Conservation (phyloP, 495 filamentous ascomycete genomes). For the Beverwykella pulmonaria region DNA sequence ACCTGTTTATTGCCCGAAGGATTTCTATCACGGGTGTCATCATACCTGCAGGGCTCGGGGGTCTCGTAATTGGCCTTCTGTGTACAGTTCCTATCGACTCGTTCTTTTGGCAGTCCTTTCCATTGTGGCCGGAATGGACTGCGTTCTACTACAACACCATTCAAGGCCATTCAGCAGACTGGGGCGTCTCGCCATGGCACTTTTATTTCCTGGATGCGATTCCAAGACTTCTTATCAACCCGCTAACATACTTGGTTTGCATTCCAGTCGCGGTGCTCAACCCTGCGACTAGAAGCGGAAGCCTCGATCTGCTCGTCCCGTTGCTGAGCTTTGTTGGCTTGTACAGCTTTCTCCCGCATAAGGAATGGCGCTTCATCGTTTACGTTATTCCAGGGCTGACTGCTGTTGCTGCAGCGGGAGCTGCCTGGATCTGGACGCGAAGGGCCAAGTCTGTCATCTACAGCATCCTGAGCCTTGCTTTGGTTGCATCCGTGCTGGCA, state of each 20-base stretch:
- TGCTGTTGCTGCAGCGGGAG: slow-evolving; percentile 71
- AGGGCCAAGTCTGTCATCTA: slow-evolving; percentile 62
- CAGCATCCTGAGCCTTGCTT: slow-evolving; percentile 55
- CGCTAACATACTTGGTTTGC: slow-evolving; percentile 61
- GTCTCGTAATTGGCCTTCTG: slow-evolving; percentile 62
- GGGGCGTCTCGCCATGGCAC: slow-evolving; percentile 83
- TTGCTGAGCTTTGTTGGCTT: slow-evolving; percentile 70
- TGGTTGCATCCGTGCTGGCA: slow-evolving; percentile 60
- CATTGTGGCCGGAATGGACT: slow-evolving; percentile 87
- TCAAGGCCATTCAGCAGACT: slow-evolving; percentile 72
- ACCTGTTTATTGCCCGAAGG: slow-evolving; percentile 59
- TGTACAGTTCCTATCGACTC: slow-evolving; percentile 77
- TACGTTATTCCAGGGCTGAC: slow-evolving; percentile 84
- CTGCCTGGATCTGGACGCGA: slow-evolving; percentile 72
- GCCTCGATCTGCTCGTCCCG: slow-evolving; percentile 63
- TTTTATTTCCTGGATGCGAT: slow-evolving; percentile 83
- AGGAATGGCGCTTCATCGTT: slow-evolving; percentile 94
- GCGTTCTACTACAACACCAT: slow-evolving; percentile 93
- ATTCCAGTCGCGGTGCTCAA: slow-evolving; percentile 66
- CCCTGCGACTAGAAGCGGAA: slow-evolving; percentile 52
- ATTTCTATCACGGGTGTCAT: slow-evolving; percentile 60
- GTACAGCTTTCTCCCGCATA: slow-evolving; percentile 88
- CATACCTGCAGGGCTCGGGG: slow-evolving; percentile 67
- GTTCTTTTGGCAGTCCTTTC: slow-evolving; percentile 81
- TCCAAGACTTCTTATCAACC: slow-evolving; percentile 83